Conservation (phyloP, 441 rosid genomes). For the Capsella rubella region DNA sequence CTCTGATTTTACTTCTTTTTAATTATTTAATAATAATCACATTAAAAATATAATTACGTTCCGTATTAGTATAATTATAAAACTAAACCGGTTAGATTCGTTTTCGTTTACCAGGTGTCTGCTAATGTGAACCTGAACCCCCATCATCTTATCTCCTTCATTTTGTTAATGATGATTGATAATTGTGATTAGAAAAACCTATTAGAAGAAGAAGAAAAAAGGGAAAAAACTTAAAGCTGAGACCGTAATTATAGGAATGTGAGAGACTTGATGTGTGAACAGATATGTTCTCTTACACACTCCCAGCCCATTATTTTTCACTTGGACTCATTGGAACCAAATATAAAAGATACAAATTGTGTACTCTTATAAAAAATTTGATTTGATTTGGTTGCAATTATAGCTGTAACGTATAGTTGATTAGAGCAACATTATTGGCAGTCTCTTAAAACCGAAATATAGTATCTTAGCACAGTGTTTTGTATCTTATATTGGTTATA, state of each 20-base stretch:
- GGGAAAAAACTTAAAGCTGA: background rate
- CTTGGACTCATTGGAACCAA: background rate
- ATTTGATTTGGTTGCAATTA: no score
- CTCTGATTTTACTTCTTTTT: constrained; percentile 37
- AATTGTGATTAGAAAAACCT: constrained; percentile 10
- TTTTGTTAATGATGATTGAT: constrained; percentile 26
- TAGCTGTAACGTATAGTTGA: no score
- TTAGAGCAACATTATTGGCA: no score
- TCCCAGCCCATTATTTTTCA: background rate
- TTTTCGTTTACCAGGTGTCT: constrained; percentile 40
- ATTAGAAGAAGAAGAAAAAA: background rate
- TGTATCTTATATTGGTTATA: no score
- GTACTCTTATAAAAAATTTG: no score
- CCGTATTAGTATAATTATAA: constrained; percentile 3
- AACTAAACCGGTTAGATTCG: constrained; percentile 43
- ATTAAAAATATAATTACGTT: constrained; percentile 33
- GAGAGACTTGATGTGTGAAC: constrained; percentile 30
- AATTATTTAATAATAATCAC: constrained; percentile 2
- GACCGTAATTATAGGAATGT: constrained; percentile 31
- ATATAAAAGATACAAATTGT: no score
- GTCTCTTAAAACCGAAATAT: no score
- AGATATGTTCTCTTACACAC: constrained; percentile 16
- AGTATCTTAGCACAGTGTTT: no score
- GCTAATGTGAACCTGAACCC: constrained; percentile 38
- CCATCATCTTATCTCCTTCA: constrained; percentile 36